Percentiles rank a stretch among this genome's conserved stretches.
Evolutionary conservation across 257 asterid genomes (phyloP).

Genomic region (Jasminum sambac): DNA sequence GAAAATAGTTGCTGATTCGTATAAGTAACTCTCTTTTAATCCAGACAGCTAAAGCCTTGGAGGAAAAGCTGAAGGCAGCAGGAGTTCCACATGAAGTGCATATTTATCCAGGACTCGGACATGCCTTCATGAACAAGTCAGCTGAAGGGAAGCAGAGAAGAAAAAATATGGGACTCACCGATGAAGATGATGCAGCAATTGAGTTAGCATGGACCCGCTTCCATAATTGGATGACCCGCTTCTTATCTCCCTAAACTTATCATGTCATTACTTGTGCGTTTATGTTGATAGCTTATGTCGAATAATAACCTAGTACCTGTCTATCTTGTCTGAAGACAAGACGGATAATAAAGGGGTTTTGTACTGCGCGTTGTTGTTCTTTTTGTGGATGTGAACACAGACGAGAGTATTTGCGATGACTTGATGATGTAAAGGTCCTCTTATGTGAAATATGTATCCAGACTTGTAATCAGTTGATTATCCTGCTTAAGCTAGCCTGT

Average conservation of each 20-base stretch:
- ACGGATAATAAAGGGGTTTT: too few species aligned
- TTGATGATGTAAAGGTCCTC: neutral
- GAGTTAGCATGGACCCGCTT: conserved; percentile 89
- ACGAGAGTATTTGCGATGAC: neutral
- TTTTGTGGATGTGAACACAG: too few species aligned
- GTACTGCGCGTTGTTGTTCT: too few species aligned
- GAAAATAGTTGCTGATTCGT: neutral
- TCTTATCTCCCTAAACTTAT: conserved; percentile 45
- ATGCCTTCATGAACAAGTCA: conserved; percentile 92
- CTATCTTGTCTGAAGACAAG: neutral
- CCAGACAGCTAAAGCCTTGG: conserved; percentile 81
- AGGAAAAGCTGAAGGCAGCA: conserved; percentile 77
- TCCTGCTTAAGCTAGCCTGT: too few species aligned
- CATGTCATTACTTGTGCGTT: neutral
- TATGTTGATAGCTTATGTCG: neutral
- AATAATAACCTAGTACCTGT: neutral
- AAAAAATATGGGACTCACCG: conserved; percentile 74
- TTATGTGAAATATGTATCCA: neutral
- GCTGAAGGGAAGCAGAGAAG: conserved; percentile 73
- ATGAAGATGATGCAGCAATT: conserved; percentile 65
- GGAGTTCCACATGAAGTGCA: conserved; percentile 77
- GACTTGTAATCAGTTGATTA: neutral
- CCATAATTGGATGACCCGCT: conserved; percentile 74
- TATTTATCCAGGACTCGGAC: conserved; percentile 71
- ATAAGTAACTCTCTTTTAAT: neutral